A percentile compares a stretch with the other conserved stretches of the same genome.
Evolutionary conservation across 371 early-diverging fungal species (phyloP).

Genomic region (Rhizopus microsporus): DNA sequence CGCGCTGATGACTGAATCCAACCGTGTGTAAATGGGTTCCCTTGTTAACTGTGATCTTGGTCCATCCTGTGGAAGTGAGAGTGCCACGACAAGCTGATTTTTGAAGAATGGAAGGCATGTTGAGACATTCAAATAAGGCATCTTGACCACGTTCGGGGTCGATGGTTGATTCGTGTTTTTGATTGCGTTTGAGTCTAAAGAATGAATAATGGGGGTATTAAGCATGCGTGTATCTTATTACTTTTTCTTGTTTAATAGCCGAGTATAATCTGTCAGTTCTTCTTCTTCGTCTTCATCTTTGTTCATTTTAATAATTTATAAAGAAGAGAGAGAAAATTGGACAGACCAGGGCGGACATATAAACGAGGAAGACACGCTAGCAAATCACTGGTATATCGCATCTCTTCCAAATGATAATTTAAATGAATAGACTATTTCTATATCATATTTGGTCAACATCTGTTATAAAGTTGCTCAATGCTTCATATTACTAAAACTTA

Average conservation of each 20-base stretch:
- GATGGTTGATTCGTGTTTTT: slow-evolving; percentile 7
- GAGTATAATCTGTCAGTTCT: slow-evolving; percentile 21
- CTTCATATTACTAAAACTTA: no score
- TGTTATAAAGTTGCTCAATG: no score
- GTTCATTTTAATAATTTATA: slow-evolving; percentile 13
- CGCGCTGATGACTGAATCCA: slow-evolving; percentile 42
- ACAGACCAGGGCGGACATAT: not conserved
- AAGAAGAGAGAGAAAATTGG: not conserved
- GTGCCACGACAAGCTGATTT: slow-evolving; percentile 6
- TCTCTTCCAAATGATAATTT: no score
- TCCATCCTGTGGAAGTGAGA: slow-evolving; percentile 7
- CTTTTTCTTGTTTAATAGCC: slow-evolving; percentile 14
- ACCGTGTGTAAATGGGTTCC: slow-evolving; percentile 48
- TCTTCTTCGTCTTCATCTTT: slow-evolving; percentile 30
- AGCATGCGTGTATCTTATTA: not conserved
- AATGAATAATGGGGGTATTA: not conserved
- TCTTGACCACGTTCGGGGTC: slow-evolving; percentile 10
- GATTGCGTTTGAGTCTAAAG: slow-evolving; percentile 13
- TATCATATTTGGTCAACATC: no score
- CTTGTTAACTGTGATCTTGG: slow-evolving; percentile 23
- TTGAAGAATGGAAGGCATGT: slow-evolving; percentile 6
- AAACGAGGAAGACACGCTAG: no score
- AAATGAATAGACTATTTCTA: no score
- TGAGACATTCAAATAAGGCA: slow-evolving; percentile 26
- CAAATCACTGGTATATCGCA: no score